Base-by-base conservation (phyloP, 306 rosid genomes). In the Fragaria vesca region DNA sequence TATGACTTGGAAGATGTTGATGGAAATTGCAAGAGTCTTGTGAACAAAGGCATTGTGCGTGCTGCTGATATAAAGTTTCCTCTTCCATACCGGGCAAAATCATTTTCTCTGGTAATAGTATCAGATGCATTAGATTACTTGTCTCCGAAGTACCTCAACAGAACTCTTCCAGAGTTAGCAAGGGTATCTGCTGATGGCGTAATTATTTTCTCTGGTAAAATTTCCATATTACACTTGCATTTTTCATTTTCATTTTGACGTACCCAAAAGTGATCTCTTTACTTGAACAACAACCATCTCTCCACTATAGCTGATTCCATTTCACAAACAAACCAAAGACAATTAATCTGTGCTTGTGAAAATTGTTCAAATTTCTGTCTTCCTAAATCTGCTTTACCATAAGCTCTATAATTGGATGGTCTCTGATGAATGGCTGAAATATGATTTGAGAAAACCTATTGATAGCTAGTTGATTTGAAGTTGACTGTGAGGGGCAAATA, bases 71-170 rank as follows among this genome's bases (percentile, higher is more conserved):
- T 94, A 46, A 94, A 94, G 89, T 94, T 89, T 80, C 84, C 90
- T 47, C 83, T 94, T 54, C 97, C 97, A 32, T 90, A 92, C 67
- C 88, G 92, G 32, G 76, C 92, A 77, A 94, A 92, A 83, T 94
- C 97, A 45, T 92, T 92, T 80, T 90, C 97, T 69, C 91, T 90
- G 36, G 97, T 94, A 70, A 79, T 92, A 81, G 92, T 83, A 50
- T 92, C 97, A 42, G 98, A 94, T 88, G 97, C 97, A 72, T 77
- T 92, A 87, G 97, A 94, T 86, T 94, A 94, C 83, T 87, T 94
- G 82, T 94, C 98, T 48, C 95, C 97, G 5, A 90, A 84, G 84
- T 94, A 92, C 87, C 92, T 92, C 63, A 94, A 94, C 83, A 90
- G 75, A 82, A 92, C 98, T 84, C 84, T 94, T 72, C 96, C 97